Percentiles rank a stretch among this genome's conserved stretches.
These are phyloP conservation scores for Backusella tarrabulga DNA, from an alignment of 192 early-diverging fungal genomes.

Conservation along the genomic window DNA sequence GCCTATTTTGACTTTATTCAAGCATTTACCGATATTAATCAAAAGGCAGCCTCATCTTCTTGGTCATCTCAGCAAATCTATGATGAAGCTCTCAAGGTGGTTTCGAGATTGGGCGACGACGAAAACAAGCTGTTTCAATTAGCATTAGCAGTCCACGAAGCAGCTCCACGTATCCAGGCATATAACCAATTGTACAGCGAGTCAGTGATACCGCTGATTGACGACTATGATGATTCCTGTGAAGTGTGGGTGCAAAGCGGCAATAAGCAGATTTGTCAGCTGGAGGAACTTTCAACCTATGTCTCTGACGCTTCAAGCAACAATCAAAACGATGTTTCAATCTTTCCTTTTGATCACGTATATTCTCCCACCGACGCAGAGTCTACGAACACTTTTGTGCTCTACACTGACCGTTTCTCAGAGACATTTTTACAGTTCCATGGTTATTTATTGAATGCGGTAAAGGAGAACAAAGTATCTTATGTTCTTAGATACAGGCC, in stretches of 20 bases:
- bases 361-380: slow-evolving; percentile 18
- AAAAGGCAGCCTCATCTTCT: slow-evolving; percentile 6
- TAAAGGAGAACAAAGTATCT: slow-evolving; percentile 43
- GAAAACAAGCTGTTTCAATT: slow-evolving; percentile 64
- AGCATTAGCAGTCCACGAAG: slow-evolving; percentile 63
- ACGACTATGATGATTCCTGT: slow-evolving; percentile 50
- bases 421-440: slow-evolving; percentile 60
- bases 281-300: slow-evolving; percentile 40
- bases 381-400: slow-evolving; percentile 43
- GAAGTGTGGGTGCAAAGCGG: slow-evolving; percentile 70
- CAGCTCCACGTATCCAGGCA: slow-evolving; percentile 80
- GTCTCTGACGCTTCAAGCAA: slow-evolving; percentile 11
- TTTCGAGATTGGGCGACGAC: slow-evolving; percentile 47
- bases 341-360: slow-evolving; percentile 65
- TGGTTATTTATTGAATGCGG: slow-evolving; percentile 45
- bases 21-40: slow-evolving; percentile 44
- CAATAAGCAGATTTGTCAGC: slow-evolving; percentile 64
- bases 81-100: slow-evolving; percentile 43
- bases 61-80: slow-evolving; percentile 48
- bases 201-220: slow-evolving; percentile 57
- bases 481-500: slow-evolving; percentile 75
- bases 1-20: slow-evolving; percentile 64
- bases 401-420: slow-evolving; percentile 77
- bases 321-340: background rate
- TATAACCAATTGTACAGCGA: slow-evolving; percentile 81